phyloP scores from a whole-genome alignment of 2,329 filamentous ascomycete genomes.

The Nothophoma quercina region DNA sequence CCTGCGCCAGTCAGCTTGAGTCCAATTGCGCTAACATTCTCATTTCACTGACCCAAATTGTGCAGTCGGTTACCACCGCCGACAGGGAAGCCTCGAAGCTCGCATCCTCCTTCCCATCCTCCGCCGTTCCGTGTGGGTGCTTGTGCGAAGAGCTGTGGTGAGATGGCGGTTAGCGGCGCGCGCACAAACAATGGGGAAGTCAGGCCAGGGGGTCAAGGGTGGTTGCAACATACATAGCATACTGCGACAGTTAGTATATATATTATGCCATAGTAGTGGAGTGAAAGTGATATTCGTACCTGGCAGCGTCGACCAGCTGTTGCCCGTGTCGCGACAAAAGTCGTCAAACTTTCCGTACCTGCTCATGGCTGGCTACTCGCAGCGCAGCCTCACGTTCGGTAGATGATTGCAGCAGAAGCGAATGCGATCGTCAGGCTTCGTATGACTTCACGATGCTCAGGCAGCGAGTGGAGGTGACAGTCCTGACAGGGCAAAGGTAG shows the following conservation, averaged over 20 bases:
- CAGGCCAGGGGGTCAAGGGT: constrained; percentile 15
- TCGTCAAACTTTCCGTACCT: constrained; percentile 51
- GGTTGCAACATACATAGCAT: constrained; percentile 55
- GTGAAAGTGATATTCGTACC: constrained; percentile 33
- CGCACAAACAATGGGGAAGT: constrained; percentile 19
- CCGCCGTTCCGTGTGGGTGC: constrained; percentile 65
- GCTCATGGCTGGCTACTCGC: constrained; percentile 40
- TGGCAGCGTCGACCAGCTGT: constrained; percentile 49
- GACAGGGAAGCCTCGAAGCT: constrained; percentile 77
- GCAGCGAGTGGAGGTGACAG: constrained; percentile 20
- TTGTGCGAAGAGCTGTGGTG: constrained; percentile 68
- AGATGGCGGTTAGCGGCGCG: constrained; percentile 37
- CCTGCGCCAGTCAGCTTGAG: constrained; percentile 60
- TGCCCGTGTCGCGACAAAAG: constrained; percentile 60
- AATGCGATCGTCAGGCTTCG: constrained; percentile 7
- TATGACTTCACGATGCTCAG: constrained; percentile 13
- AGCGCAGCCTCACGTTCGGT: constrained; percentile 34
- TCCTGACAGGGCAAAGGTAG: constrained; percentile 23
- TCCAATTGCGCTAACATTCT: constrained; percentile 12
- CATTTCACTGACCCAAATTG: constrained; percentile 76
- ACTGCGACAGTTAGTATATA: constrained; percentile 45
- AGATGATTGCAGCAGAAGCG: not conserved
- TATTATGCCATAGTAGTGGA: constrained; percentile 20
- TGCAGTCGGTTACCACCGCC: constrained; percentile 71
- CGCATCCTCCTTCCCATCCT: constrained; percentile 71